phyloP scores from a whole-genome alignment of 1,284 basidiomycete genomes.

The Rhodotorula sp. region DNA sequence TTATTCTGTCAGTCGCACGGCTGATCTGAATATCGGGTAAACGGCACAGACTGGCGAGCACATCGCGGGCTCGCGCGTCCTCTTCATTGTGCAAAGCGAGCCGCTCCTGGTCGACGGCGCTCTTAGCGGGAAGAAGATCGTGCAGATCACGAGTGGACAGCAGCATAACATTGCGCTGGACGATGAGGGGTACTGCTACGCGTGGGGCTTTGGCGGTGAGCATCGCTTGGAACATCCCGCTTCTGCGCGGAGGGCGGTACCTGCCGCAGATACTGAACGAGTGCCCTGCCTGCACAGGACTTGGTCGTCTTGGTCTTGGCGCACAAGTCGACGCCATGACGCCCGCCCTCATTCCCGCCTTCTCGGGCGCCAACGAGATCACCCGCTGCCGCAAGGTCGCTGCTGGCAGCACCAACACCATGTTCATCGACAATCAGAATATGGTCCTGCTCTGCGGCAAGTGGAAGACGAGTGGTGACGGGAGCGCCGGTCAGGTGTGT shows the following conservation, averaged over 20 bases:
- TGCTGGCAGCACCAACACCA: conserved; percentile 78
- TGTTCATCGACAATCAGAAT: conserved; percentile 77
- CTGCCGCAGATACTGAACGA: conserved; percentile 55
- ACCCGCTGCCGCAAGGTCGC: conserved; percentile 68
- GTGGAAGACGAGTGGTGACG: conserved; percentile 91
- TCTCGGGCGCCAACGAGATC: conserved; percentile 66
- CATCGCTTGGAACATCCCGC: too few species aligned
- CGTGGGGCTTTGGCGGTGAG: conserved; percentile 68
- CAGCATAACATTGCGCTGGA: conserved; percentile 83
- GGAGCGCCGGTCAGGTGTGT: conserved; percentile 53
- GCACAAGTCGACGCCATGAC: conserved; percentile 73
- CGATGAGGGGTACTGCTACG: conserved; percentile 74
- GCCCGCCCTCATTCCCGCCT: conserved; percentile 70
- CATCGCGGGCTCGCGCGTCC: conserved; percentile 31
- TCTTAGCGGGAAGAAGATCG: conserved; percentile 57
- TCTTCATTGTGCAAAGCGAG: conserved; percentile 34
- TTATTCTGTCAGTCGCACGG: neutral
- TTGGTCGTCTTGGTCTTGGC: conserved; percentile 58
- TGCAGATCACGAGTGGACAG: conserved; percentile 77
- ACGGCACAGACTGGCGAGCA: conserved; percentile 37
- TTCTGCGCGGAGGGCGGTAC: too few species aligned
- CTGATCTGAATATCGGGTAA: neutral
- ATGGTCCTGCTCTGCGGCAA: conserved; percentile 55
- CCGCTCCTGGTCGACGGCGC: conserved; percentile 54
- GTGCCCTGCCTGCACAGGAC: conserved; percentile 50